Percentiles rank a stretch among this genome's conserved stretches.
phyloP scores from a whole-genome alignment of 176 grass and related monocot species.

The Secale cereale region DNA sequence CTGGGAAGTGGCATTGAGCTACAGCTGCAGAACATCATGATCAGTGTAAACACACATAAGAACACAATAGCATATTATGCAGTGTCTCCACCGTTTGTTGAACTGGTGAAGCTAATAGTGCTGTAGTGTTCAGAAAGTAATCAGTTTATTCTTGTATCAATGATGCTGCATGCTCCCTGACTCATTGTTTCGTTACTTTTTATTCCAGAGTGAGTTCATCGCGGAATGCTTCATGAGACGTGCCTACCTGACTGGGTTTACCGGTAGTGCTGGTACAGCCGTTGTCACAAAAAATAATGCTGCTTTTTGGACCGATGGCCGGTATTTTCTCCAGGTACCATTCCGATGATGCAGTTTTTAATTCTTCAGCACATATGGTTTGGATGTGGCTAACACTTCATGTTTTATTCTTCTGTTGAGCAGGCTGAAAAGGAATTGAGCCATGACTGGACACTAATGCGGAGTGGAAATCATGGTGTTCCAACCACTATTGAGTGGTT shows the following conservation, averaged over 20 bases:
- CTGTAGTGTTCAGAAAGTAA: background rate
- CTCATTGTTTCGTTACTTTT: background rate
- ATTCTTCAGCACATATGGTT: background rate
- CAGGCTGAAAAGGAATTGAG: constrained; percentile 87
- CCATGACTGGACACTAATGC: constrained; percentile 77
- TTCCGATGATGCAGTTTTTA: background rate
- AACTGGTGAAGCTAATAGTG: constrained; percentile 5
- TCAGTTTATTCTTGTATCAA: background rate
- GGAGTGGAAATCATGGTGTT: constrained; percentile 80
- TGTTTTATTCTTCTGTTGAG: constrained; percentile 1
- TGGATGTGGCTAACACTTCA: background rate
- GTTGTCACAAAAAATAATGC: constrained; percentile 90
- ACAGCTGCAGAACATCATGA: background rate
- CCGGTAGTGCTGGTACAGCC: constrained; percentile 94
- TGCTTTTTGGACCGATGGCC: constrained; percentile 96
- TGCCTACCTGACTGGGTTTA: constrained; percentile 79
- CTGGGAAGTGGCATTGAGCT: background rate
- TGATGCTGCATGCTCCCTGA: background rate
- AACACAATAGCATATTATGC: background rate
- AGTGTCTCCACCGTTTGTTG: background rate
- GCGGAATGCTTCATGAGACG: constrained; percentile 91
- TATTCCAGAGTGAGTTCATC: constrained; percentile 81
- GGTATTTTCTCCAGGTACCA: constrained; percentile 93
- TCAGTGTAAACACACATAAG: background rate
- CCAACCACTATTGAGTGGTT: constrained; percentile 88